Evolutionary conservation across 169 alveolate species (phyloP), one percentile per base, ranked within the genome.

Genomic region (Perkinsus chesapeaki): DNA sequence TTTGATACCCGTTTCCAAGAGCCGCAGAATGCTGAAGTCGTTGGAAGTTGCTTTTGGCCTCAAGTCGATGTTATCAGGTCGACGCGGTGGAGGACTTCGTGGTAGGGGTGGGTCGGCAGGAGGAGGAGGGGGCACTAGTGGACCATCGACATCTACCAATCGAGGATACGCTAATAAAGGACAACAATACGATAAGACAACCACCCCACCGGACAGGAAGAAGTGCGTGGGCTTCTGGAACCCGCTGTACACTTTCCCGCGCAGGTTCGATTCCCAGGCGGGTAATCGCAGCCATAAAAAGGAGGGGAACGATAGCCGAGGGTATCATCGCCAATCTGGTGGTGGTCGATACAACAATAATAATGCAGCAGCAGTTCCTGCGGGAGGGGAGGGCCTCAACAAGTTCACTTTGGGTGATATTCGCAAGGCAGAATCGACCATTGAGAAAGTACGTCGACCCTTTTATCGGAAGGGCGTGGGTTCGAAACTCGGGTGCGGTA

Each of bases 261-360:
- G 82, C 82, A 60, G 82, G 82, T 60, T 60, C 82, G 82, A 60
- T 60, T 16, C 82, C 82, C 82, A 60, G 82, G 12, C 82, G 82
- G 82, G 82, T 9, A 60, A 60, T 60, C 12, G 31, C 7, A 60
- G 27, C 27, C 27, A 60, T 23, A 60, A 9, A 34, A 60, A 60
- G 27, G 82, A 60, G n/a, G n/a, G n/a, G 7, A 60, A 60, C 31
- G 12, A 60, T 60, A 34, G 27, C 82, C 82, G 82, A 34, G 31
- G 36, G 7, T 34, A 60, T 60, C 82, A 60, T 1, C 82, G 82
- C 23, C 82, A 27, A 34, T 60, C 82, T 16, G 82, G 82, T 34
- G 27, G 82, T 16, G 82, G 82, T 60, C 82, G 82, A 20, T 34
- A 23, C 31, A 27, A 34, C 36, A 34, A 60, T 16, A 23, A 7